Evolutionary conservation across 768 basidiomycete species (phyloP).

Genomic region (Podaxis rugospora): DNA sequence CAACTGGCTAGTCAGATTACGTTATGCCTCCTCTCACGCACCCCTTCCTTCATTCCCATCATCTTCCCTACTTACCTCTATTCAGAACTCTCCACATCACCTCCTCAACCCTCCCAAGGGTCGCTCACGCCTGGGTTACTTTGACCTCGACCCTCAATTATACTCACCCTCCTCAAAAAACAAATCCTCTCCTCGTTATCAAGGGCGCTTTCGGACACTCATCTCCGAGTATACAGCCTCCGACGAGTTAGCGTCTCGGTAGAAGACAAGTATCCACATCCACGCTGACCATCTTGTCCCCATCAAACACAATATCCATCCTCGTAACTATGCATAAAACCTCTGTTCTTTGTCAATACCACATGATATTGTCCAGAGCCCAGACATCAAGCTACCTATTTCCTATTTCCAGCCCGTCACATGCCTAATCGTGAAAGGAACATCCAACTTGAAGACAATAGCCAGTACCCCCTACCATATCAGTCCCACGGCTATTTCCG

Average conservation of each 20-base stretch:
- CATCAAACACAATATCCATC: background rate
- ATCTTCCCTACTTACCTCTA: background rate
- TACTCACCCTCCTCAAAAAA: background rate
- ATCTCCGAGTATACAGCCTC: background rate
- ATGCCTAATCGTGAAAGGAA: no score
- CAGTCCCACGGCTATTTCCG: background rate
- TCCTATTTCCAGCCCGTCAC: no score
- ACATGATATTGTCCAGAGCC: no score
- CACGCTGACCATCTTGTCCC: background rate
- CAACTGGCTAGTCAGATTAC: background rate
- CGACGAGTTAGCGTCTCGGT: background rate
- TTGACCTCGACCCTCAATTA: background rate
- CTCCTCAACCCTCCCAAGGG: background rate
- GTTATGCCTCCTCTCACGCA: background rate
- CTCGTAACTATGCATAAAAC: no score
- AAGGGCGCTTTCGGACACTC: background rate
- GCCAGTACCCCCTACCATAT: background rate
- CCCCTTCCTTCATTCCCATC: background rate
- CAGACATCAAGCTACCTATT: no score
- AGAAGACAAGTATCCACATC: background rate
- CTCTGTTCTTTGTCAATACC: no score
- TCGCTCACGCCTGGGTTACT: background rate
- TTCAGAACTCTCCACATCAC: background rate
- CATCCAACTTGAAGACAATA: background rate
- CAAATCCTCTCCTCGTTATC: background rate